These are phyloP conservation scores for Brassica carinata DNA, from an alignment of 345 rosid species.

Conservation along the genomic window DNA sequence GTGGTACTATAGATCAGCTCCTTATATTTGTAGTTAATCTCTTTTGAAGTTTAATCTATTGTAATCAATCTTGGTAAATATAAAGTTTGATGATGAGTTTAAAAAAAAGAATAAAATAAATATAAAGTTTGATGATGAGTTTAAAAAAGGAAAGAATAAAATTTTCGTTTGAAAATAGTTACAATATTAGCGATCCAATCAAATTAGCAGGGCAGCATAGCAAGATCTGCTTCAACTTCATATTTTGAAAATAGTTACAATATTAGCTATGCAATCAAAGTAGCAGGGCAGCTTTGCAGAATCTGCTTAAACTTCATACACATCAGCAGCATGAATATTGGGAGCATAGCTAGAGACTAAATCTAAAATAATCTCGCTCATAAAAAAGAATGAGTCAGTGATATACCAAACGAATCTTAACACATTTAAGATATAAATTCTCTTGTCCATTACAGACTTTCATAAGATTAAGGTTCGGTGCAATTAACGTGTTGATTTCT, in stretches of 20 bases:
- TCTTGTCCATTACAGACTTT: background rate
- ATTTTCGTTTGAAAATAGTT: background rate
- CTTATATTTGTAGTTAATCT: too few species aligned
- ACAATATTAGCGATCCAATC: background rate
- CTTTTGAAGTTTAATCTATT: too few species aligned
- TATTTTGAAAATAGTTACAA: background rate
- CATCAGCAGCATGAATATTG: background rate
- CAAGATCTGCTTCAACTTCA: background rate
- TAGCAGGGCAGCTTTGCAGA: background rate
- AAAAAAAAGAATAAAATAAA: background rate
- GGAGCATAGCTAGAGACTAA: background rate
- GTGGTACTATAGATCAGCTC: too few species aligned
- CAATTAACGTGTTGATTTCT: background rate
- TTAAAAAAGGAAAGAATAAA: background rate
- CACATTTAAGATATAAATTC: too few species aligned
- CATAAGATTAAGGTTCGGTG: background rate
- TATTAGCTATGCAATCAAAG: background rate
- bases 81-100: too few species aligned
- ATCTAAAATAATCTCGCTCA: too few species aligned
- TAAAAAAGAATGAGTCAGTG: too few species aligned
- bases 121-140: too few species aligned
- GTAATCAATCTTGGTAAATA: too few species aligned
- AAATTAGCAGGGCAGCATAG: background rate
- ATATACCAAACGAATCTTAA: too few species aligned
- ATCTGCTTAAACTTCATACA: background rate